phyloP scores from a whole-genome alignment of 306 rosid species.

The barrel medic (Medicago truncatula) region MtrunA17r5.0-ANR NC_053049.1:823001-823500 shows the following conservation, averaged over 20 bases:
- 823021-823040: slow-evolving; percentile 41
- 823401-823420: neutral
- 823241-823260: slow-evolving; percentile 74
- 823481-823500: neutral
- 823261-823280: slow-evolving; percentile 83
- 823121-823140: slow-evolving; percentile 63
- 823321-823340: slow-evolving; percentile 23
- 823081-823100: slow-evolving; percentile 75
- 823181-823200: slow-evolving; percentile 37
- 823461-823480: neutral
- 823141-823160: slow-evolving; percentile 56
- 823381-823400: neutral
- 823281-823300: slow-evolving; percentile 93
- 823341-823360: slow-evolving; percentile 5
- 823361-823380: slow-evolving; percentile 8
- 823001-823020: slow-evolving; percentile 38
- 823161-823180: slow-evolving; percentile 38
- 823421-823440: neutral
- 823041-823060: slow-evolving; percentile 45
- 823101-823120: slow-evolving; percentile 66
- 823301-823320: slow-evolving; percentile 46
- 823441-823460: neutral
- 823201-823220: slow-evolving; percentile 43
- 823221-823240: slow-evolving; percentile 57
- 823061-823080: slow-evolving; percentile 79